These are phyloP conservation scores for Candida namnaoensis DNA, from an alignment of 805 yeast species.

Conservation along the genomic window DNA sequence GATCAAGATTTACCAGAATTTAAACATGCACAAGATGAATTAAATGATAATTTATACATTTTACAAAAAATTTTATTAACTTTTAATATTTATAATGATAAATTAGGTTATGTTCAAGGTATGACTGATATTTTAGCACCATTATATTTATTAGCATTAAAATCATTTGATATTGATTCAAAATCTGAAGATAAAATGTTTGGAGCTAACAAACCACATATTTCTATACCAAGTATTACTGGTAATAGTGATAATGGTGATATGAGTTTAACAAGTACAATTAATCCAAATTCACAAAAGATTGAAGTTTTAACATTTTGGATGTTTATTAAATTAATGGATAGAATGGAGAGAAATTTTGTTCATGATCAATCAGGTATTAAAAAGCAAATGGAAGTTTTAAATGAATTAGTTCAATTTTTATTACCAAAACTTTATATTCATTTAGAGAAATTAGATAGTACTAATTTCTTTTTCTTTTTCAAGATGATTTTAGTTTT, in stretches of 20 bases:
- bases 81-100: conserved; percentile 73
- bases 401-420: conserved; percentile 80
- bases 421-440: conserved; percentile 80
- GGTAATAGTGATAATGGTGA: background rate
- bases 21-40: conserved; percentile 24
- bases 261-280: conserved; percentile 24
- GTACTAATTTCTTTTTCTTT: conserved; percentile 85
- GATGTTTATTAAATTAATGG: conserved; percentile 86
- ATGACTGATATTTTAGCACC: conserved; percentile 94
- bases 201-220: too few species aligned
- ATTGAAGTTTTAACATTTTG: conserved; percentile 83
- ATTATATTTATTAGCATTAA: conserved; percentile 42
- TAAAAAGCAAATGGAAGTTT: conserved; percentile 75
- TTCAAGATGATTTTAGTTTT: conserved; percentile 93
- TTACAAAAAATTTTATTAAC: conserved; percentile 56
- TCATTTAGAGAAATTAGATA: conserved; percentile 82
- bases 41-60: conserved; percentile 11
- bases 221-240: too few species aligned
- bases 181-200: too few species aligned
- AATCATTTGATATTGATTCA: too few species aligned
- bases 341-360: conserved; percentile 90
- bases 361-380: conserved; percentile 89
- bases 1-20: conserved; percentile 38
- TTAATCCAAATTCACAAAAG: conserved; percentile 14
- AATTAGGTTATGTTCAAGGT: conserved; percentile 95